These are phyloP conservation scores for Mycena galopus DNA, from an alignment of 768 basidiomycete species.

Conservation along the genomic window DNA sequence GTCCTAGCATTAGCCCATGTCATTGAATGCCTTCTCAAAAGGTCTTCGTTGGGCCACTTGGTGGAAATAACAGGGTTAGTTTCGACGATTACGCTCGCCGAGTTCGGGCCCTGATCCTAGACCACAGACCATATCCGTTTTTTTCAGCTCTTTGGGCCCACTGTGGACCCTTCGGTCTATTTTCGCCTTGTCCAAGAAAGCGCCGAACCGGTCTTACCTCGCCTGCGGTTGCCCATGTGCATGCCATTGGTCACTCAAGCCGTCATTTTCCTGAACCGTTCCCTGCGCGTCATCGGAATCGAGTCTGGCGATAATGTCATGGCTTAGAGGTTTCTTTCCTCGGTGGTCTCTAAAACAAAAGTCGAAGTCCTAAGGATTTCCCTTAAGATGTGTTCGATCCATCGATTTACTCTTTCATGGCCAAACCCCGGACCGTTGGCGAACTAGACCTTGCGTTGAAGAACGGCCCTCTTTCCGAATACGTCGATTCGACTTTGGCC, in stretches of 20 bases:
- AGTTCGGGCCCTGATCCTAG: neutral
- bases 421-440: neutral
- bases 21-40: neutral
- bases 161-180: conserved; percentile 9
- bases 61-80: neutral
- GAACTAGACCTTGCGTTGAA: neutral
- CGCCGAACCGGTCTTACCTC: neutral
- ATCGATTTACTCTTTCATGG: neutral
- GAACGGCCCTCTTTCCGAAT: conserved; percentile 6
- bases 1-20: neutral
- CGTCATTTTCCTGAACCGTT: neutral
- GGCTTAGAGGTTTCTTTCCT: neutral
- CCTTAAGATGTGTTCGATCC: neutral
- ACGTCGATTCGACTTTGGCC: neutral
- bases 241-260: neutral
- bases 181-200: neutral
- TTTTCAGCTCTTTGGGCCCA: neutral
- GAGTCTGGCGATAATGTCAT: neutral
- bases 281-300: neutral
- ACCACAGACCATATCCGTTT: neutral
- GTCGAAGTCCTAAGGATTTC: neutral
- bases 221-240: neutral
- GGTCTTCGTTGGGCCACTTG: neutral
- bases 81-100: conserved; percentile 14
- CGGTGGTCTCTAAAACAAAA: neutral